Evolutionary conservation across 352 stramenopile genomes (phyloP).

Genomic region (Phytophthora fragariae): DNA sequence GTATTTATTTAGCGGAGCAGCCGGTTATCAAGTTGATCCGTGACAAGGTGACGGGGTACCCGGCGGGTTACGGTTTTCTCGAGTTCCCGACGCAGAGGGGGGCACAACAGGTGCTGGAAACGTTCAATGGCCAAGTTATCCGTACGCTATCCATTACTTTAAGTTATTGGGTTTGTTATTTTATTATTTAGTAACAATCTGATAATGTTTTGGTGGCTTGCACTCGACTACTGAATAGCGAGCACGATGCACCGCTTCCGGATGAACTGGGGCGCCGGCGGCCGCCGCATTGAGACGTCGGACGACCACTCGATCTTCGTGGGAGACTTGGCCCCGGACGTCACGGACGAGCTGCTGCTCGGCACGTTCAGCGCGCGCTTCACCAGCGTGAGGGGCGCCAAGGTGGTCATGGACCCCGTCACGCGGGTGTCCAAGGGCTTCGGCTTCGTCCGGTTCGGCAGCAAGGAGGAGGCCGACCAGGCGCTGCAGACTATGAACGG

Average conservation of each 20-base stretch:
- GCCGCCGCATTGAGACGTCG: constrained; percentile 82
- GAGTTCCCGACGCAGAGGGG: constrained; percentile 88
- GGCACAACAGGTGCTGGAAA: constrained; percentile 87
- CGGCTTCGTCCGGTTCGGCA: constrained; percentile 91
- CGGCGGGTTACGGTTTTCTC: constrained; percentile 92
- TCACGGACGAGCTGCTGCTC: constrained; percentile 90
- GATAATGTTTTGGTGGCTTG: constrained; percentile 5
- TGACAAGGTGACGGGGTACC: constrained; percentile 90
- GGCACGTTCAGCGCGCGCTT: constrained; percentile 86
- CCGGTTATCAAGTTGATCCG: constrained; percentile 92
- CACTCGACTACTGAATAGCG: constrained; percentile 46
- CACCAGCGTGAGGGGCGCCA: constrained; percentile 84
- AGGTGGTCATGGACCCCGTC: constrained; percentile 91
- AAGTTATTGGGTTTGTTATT: neutral
- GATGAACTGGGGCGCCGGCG: constrained; percentile 93
- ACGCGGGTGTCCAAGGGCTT: constrained; percentile 93
- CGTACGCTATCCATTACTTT: constrained; percentile 50
- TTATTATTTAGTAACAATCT: constrained; percentile 11
- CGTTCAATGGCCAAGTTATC: constrained; percentile 89
- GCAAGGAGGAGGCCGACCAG: constrained; percentile 89
- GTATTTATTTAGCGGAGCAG: constrained; percentile 59
- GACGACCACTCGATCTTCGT: constrained; percentile 94
- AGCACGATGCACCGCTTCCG: constrained; percentile 91
- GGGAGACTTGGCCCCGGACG: constrained; percentile 89
- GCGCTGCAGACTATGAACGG: constrained; percentile 93